phyloP scores from a whole-genome alignment of 2,329 filamentous ascomycete genomes.

The Xylariaceae sp. region DNA sequence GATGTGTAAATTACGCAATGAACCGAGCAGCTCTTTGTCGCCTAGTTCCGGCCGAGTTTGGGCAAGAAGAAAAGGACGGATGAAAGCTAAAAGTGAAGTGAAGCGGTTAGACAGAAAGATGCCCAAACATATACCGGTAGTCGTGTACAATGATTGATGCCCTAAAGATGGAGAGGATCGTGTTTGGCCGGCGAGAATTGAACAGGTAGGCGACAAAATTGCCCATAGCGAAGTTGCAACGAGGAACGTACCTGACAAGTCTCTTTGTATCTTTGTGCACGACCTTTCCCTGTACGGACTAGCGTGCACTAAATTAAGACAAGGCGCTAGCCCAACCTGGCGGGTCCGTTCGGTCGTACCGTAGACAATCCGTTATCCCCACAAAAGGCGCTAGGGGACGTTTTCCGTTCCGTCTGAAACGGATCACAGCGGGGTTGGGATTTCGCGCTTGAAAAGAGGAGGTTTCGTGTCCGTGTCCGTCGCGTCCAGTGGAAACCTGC shows the following conservation, averaged over 20 bases:
- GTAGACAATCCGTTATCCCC: slow-evolving; percentile 1
- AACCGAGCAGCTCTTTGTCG: not conserved
- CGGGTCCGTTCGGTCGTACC: slow-evolving; percentile 6
- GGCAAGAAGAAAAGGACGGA: not conserved
- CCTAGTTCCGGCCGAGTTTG: not conserved
- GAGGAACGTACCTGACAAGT: not conserved
- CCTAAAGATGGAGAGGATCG: not conserved
- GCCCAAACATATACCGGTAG: not conserved
- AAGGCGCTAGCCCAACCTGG: slow-evolving; percentile 15
- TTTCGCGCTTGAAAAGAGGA: not conserved
- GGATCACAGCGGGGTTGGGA: not conserved
- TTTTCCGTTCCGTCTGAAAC: too few relatives aligned
- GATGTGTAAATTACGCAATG: not conserved
- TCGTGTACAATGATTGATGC: not conserved
- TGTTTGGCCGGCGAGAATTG: not conserved
- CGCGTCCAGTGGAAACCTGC: not conserved
- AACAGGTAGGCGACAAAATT: not conserved
- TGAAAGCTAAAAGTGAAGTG: not conserved
- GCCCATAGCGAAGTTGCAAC: not conserved
- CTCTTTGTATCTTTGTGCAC: not conserved
- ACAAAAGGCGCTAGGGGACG: not conserved
- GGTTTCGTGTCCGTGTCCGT: not conserved
- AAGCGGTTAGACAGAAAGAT: not conserved
- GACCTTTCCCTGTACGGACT: not conserved
- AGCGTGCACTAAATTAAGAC: not conserved